These are phyloP conservation scores for Capsella rubella DNA, from an alignment of 441 rosid species.

Conservation along the genomic window DNA sequence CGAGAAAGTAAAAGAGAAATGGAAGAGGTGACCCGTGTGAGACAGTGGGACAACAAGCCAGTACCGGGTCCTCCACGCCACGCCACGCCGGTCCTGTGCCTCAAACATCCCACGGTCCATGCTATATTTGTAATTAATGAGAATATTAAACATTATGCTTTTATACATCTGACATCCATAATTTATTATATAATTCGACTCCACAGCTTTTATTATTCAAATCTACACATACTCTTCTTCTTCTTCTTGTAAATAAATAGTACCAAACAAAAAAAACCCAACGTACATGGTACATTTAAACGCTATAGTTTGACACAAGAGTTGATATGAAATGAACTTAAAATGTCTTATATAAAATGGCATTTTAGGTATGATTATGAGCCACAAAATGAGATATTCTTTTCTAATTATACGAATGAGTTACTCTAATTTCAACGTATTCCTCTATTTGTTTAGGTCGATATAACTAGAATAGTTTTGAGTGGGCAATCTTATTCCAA, in stretches of 20 bases:
- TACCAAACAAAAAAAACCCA: background rate
- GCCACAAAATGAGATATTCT: no score
- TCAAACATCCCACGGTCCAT: slow-evolving; percentile 48
- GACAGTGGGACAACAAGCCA: slow-evolving; percentile 43
- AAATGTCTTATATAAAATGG: background rate
- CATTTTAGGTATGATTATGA: background rate
- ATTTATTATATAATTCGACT: slow-evolving; percentile 14
- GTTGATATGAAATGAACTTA: background rate
- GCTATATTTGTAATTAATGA: slow-evolving; percentile 43
- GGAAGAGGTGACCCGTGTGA: slow-evolving; percentile 37
- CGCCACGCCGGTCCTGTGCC: slow-evolving; percentile 50
- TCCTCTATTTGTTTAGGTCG: slow-evolving; percentile 8
- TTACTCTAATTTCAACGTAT: background rate
- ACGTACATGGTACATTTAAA: background rate
- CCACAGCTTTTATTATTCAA: slow-evolving; percentile 17
- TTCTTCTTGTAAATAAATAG: background rate
- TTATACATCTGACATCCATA: slow-evolving; percentile 34
- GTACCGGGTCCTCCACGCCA: slow-evolving; percentile 49
- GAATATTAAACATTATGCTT: slow-evolving; percentile 34
- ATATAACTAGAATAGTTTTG: background rate
- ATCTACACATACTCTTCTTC: background rate
- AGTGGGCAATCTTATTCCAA: slow-evolving; percentile 21
- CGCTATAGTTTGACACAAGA: background rate
- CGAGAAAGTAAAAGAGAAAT: slow-evolving; percentile 3
- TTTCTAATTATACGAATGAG: background rate